Evolutionary conservation across 192 early-diverging fungal species (phyloP).

Genomic region (Paraglomus occultum): DNA sequence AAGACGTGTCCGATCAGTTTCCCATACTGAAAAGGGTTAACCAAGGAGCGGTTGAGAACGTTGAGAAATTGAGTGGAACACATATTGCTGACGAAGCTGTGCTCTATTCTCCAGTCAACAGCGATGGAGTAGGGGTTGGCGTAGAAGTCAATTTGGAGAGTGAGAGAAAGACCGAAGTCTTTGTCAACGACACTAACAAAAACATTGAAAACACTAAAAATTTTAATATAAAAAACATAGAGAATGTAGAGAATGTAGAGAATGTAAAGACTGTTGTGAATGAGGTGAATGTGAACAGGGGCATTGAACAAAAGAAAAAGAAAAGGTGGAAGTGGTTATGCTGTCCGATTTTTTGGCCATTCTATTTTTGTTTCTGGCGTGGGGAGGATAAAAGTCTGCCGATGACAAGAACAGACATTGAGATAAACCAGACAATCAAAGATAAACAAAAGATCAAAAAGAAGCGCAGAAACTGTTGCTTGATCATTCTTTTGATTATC

Average conservation of each 20-base stretch:
- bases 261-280: not conserved
- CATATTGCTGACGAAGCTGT: no score
- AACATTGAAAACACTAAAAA: not conserved
- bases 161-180: no score
- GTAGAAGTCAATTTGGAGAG: no score
- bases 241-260: not conserved
- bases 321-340: not conserved
- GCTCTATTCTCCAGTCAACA: no score
- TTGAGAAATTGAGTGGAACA: no score
- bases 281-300: not conserved
- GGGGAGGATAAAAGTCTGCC: not conserved
- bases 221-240: not conserved
- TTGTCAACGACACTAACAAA: no score
- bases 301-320: not conserved
- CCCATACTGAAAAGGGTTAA: no score
- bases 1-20: no score
- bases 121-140: no score
- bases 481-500: conserved; percentile 1
- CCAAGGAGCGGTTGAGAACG: no score
- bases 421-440: not conserved
- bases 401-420: not conserved
- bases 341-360: not conserved
- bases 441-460: conserved; percentile 1
- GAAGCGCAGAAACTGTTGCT: conserved; percentile 11
- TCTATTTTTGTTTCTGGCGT: not conserved